Evolutionary conservation across 2,329 filamentous ascomycete genomes (phyloP).

Genomic region (Colletotrichum higginsianum): DNA sequence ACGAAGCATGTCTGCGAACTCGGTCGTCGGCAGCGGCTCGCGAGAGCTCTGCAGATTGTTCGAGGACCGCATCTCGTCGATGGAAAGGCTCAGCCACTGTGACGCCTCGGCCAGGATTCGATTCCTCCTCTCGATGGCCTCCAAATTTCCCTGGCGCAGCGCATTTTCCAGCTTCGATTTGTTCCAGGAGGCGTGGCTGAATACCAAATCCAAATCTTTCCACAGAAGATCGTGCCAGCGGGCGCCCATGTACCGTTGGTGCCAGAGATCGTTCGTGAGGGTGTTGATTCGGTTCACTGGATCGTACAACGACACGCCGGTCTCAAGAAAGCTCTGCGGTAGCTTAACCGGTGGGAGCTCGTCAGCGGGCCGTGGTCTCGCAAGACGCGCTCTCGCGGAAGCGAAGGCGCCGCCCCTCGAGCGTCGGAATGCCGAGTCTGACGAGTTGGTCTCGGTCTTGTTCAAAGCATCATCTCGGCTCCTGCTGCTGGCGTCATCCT

Average conservation of each 20-base stretch:
- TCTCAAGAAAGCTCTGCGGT: conserved; percentile 70
- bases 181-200: conserved; percentile 40
- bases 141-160: conserved; percentile 34
- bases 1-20: conserved; percentile 41
- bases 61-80: conserved; percentile 40
- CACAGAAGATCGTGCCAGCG: conserved; percentile 42
- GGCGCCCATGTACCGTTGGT: conserved; percentile 41
- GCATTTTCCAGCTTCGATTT: conserved; percentile 31
- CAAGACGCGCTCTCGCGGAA: conserved; percentile 51
- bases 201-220: conserved; percentile 41
- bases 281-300: conserved; percentile 42
- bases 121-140: conserved; percentile 35
- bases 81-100: conserved; percentile 38
- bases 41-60: conserved; percentile 26
- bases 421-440: conserved; percentile 37
- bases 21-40: conserved; percentile 37
- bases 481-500: conserved; percentile 26
- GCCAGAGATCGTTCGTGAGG: conserved; percentile 43
- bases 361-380: conserved; percentile 53
- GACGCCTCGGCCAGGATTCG: conserved; percentile 38
- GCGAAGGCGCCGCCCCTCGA: conserved; percentile 42
- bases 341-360: conserved; percentile 68
- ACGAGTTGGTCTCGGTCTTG: conserved; percentile 15
- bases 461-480: conserved; percentile 24
- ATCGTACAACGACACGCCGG: conserved; percentile 63